Evolutionary conservation across 2,329 filamentous ascomycete genomes (phyloP).

Genomic region (Aureobasidium musti): DNA sequence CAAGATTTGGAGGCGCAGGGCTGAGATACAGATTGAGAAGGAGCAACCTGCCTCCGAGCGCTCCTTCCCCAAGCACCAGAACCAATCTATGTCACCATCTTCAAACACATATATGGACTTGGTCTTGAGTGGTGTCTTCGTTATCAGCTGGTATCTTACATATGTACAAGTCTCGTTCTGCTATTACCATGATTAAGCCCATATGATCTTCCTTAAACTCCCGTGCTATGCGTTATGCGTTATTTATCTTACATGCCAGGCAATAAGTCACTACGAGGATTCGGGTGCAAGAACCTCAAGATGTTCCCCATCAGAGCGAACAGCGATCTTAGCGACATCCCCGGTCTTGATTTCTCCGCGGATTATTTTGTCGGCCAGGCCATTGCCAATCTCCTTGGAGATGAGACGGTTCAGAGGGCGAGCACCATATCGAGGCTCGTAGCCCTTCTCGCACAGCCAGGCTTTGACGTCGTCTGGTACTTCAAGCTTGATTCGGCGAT

Average conservation of each 20-base stretch:
- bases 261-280: neutral
- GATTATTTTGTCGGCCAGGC: constrained; percentile 89
- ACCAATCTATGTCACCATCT: neutral
- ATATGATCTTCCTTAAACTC: neutral
- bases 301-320: constrained; percentile 60
- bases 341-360: constrained; percentile 76
- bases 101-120: neutral
- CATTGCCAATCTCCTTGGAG: constrained; percentile 83
- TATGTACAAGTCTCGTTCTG: constrained; percentile 10
- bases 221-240: constrained; percentile 12
- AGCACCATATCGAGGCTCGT: constrained; percentile 89
- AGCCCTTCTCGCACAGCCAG: constrained; percentile 87
- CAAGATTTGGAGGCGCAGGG: neutral
- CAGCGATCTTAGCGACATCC: constrained; percentile 68
- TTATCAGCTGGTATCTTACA: constrained; percentile 19
- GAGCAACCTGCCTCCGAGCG: neutral
- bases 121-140: constrained; percentile 3
- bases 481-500: constrained; percentile 75
- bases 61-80: neutral
- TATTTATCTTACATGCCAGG: neutral
- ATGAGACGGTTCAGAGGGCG: constrained; percentile 89
- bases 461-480: constrained; percentile 72
- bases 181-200: neutral
- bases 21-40: neutral
- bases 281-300: constrained; percentile 37